Evolutionary conservation across 2,329 filamentous ascomycete species (phyloP).

Genomic region (Orbilia oligospora): DNA sequence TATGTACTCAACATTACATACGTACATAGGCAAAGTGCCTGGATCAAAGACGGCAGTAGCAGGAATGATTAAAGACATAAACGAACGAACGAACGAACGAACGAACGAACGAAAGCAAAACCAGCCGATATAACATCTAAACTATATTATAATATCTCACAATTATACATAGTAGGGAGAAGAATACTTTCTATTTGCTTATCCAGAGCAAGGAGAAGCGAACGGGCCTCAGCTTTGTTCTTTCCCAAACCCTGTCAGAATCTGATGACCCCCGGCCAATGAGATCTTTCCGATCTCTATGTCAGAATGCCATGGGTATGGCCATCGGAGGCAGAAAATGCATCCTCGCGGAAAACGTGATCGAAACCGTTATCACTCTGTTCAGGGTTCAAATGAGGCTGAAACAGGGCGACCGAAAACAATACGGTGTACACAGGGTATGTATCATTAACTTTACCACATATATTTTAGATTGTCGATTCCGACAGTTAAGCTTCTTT

Average conservation of each 20-base stretch:
- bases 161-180: constrained; percentile 2
- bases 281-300: constrained; percentile 45
- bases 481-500: constrained; percentile 45
- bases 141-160: background rate
- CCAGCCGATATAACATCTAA: constrained; percentile 2
- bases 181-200: constrained; percentile 8
- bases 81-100: constrained; percentile 5
- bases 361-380: constrained; percentile 56
- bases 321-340: constrained; percentile 44
- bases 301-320: constrained; percentile 32
- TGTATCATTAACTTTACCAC: background rate
- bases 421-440: constrained; percentile 8
- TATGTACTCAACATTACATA: background rate
- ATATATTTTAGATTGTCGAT: background rate
- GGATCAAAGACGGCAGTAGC: constrained; percentile 28
- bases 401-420: constrained; percentile 52
- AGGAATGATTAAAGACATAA: constrained; percentile 1
- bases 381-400: constrained; percentile 55
- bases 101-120: constrained; percentile 6
- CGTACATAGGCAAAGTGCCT: background rate
- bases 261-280: constrained; percentile 41
- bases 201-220: constrained; percentile 47
- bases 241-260: constrained; percentile 32
- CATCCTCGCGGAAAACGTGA: constrained; percentile 41
- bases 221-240: constrained; percentile 44